Conservation (phyloP, 2,329 filamentous ascomycete genomes). For the Nemania sp. region DNA sequence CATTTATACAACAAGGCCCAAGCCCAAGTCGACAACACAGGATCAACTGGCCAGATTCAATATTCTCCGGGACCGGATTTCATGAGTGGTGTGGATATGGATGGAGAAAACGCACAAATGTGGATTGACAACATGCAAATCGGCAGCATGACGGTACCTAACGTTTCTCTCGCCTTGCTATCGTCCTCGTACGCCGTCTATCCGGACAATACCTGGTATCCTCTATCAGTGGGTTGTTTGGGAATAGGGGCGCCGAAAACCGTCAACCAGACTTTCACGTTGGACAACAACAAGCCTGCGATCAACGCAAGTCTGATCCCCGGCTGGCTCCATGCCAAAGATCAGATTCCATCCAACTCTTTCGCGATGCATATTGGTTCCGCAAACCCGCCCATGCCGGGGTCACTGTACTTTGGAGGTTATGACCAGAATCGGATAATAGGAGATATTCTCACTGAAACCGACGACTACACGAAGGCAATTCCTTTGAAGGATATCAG, state of each 20-base stretch:
- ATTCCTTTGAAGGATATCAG: slow-evolving; percentile 46
- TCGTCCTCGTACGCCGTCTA: slow-evolving; percentile 37
- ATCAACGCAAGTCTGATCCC: slow-evolving; percentile 42
- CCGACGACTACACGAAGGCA: slow-evolving; percentile 32
- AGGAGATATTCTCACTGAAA: slow-evolving; percentile 39
- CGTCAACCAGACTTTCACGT: slow-evolving; percentile 38
- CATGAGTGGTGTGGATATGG: slow-evolving; percentile 36
- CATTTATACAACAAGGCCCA: slow-evolving; percentile 38
- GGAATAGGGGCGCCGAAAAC: slow-evolving; percentile 37
- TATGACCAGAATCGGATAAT: slow-evolving; percentile 48
- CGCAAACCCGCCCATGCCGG: slow-evolving; percentile 38
- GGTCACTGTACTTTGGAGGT: slow-evolving; percentile 47
- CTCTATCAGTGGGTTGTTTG: slow-evolving; percentile 41
- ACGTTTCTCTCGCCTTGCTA: slow-evolving; percentile 37
- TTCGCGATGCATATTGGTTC: slow-evolving; percentile 51
- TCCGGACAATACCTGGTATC: slow-evolving; percentile 38
- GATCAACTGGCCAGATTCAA: slow-evolving; percentile 33
- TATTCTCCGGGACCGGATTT: slow-evolving; percentile 31
- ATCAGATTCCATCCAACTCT: slow-evolving; percentile 44
- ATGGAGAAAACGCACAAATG: slow-evolving; percentile 29
- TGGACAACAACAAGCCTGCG: slow-evolving; percentile 6
- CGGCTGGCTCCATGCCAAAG: slow-evolving; percentile 34
- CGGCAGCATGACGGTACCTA: slow-evolving; percentile 30
- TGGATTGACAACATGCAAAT: slow-evolving; percentile 39
- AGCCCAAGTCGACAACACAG: slow-evolving; percentile 34